These are phyloP conservation scores for Claviceps spartinae DNA, from an alignment of 2,329 filamentous ascomycete species.

Conservation along the genomic window DNA sequence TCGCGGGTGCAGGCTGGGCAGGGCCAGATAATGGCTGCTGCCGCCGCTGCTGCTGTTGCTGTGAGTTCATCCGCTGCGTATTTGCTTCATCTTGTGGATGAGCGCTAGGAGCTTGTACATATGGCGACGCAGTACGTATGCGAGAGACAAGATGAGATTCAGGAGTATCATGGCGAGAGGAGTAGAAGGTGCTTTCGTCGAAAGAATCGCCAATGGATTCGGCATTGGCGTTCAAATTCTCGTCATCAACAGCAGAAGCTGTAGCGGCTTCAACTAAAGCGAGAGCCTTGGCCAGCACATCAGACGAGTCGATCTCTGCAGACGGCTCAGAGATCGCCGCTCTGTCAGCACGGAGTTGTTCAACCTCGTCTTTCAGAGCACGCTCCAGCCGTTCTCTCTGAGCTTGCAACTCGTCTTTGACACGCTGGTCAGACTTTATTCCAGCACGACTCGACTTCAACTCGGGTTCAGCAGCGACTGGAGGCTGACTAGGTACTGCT, in stretches of 20 bases:
- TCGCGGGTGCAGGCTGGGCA: background rate
- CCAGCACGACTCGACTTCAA: conserved; percentile 74
- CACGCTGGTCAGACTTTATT: conserved; percentile 64
- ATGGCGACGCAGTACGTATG: conserved; percentile 31
- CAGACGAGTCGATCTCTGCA: conserved; percentile 56
- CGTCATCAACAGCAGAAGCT: conserved; percentile 43
- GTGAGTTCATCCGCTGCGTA: background rate
- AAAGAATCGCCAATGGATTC: conserved; percentile 64
- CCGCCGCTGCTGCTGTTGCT: background rate
- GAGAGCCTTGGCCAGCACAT: conserved; percentile 59
- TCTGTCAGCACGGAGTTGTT: conserved; percentile 39
- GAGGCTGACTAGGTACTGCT: conserved; percentile 14
- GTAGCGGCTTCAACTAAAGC: conserved; percentile 58
- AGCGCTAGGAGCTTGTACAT: conserved; percentile 11
- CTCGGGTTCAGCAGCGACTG: conserved; percentile 43
- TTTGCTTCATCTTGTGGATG: conserved; percentile 7
- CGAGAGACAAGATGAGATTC: conserved; percentile 36
- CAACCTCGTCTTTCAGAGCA: conserved; percentile 60
- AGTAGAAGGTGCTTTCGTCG: conserved; percentile 93
- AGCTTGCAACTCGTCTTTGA: conserved; percentile 67
- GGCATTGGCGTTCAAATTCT: conserved; percentile 37
- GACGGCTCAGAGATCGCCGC: conserved; percentile 38
- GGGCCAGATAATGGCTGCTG: background rate
- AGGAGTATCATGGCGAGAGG: conserved; percentile 76
- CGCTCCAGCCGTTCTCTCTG: conserved; percentile 74